These are phyloP conservation scores for Nannochloropsis gaditana DNA, from an alignment of 108 stramenopile species.

Conservation along the genomic window DNA sequence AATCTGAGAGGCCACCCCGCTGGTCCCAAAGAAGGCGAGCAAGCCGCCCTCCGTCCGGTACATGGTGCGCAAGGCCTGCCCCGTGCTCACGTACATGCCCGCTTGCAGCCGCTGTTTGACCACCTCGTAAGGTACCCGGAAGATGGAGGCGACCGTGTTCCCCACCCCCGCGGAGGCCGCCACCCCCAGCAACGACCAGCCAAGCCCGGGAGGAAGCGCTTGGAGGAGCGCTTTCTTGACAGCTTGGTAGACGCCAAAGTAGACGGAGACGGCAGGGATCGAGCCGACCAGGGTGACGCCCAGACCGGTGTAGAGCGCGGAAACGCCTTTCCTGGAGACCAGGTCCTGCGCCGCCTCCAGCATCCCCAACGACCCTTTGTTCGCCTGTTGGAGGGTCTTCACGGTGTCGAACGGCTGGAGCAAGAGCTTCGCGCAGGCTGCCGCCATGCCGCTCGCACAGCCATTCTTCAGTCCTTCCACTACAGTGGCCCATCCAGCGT, in stretches of 20 bases:
- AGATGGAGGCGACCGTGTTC: slow-evolving; percentile 45
- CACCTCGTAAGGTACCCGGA: slow-evolving; percentile 91
- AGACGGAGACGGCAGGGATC: slow-evolving; percentile 36
- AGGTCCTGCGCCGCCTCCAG: slow-evolving; percentile 61
- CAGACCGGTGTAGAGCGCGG: slow-evolving; percentile 64
- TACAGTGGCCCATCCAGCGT: slow-evolving; percentile 26
- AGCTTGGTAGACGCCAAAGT: slow-evolving; percentile 47
- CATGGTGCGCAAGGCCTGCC: slow-evolving; percentile 62
- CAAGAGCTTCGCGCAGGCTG: slow-evolving; percentile 71
- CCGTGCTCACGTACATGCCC: slow-evolving; percentile 64
- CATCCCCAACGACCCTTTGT: slow-evolving; percentile 53
- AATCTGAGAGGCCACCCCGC: slow-evolving; percentile 80
- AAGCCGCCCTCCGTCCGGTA: slow-evolving; percentile 56
- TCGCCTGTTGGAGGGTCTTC: slow-evolving; percentile 79
- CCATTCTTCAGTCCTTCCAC: slow-evolving; percentile 74
- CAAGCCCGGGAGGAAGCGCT: background rate
- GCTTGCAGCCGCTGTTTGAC: slow-evolving; percentile 89
- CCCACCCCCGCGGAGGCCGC: slow-evolving; percentile 71
- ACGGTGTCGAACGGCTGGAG: slow-evolving; percentile 88
- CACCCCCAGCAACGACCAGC: slow-evolving; percentile 49
- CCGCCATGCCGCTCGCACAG: slow-evolving; percentile 73
- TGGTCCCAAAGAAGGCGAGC: slow-evolving; percentile 71
- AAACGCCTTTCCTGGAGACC: slow-evolving; percentile 62
- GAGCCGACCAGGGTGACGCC: slow-evolving; percentile 44
- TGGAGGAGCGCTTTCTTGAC: slow-evolving; percentile 25